phyloP scores from a whole-genome alignment of 176 grass and related monocot species.

The Neostapfia colusana region DNA sequence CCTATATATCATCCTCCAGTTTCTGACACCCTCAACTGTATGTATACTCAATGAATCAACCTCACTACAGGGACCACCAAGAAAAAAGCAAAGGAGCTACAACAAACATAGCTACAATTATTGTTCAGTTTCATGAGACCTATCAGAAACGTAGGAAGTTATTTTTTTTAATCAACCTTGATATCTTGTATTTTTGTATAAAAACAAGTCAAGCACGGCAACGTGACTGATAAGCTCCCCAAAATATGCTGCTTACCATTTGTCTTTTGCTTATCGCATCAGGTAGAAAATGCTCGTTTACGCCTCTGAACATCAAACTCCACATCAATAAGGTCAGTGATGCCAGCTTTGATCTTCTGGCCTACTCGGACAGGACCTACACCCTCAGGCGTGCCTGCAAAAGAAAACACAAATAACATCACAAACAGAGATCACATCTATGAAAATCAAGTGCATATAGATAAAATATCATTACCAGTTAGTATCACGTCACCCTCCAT shows the following conservation, averaged over 20 bases:
- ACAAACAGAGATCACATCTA: not conserved
- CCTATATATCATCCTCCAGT: not conserved
- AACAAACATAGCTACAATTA: not conserved
- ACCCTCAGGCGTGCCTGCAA: constrained; percentile 80
- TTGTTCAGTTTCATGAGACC: not conserved
- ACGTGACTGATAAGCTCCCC: not conserved
- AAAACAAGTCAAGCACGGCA: not conserved
- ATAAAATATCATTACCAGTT: constrained; percentile 54
- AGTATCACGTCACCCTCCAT: constrained; percentile 96
- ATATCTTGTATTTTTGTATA: not conserved
- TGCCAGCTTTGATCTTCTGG: constrained; percentile 91
- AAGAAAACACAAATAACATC: constrained; percentile 6
- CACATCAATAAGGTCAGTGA: constrained; percentile 83
- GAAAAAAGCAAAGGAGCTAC: not conserved
- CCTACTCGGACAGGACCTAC: constrained; percentile 78
- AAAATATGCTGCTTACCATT: constrained; percentile 9
- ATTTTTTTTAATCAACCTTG: not conserved
- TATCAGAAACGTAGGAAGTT: not conserved
- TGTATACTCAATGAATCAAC: not conserved
- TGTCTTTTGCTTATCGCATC: constrained; percentile 32
- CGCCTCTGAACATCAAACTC: constrained; percentile 91
- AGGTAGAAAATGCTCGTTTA: constrained; percentile 41
- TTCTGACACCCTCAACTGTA: not conserved
- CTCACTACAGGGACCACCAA: not conserved
- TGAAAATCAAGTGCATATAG: not conserved